phyloP scores from a whole-genome alignment of 1,284 basidiomycete genomes.

The Phellopilus nigrolimitatus region DNA sequence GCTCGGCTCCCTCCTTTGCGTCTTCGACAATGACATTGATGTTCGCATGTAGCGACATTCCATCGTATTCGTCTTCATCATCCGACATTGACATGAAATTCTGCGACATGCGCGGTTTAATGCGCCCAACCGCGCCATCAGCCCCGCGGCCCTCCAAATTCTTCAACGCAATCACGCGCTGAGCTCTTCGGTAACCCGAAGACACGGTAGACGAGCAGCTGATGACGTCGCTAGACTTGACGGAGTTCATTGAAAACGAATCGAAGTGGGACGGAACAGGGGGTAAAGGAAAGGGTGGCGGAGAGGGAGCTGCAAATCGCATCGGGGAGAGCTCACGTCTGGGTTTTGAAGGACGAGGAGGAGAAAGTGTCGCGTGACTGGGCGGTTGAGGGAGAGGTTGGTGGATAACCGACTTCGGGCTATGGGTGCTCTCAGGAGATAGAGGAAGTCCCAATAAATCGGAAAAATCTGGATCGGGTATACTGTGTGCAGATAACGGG shows the following conservation, averaged over 20 bases:
- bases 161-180: slow-evolving; percentile 52
- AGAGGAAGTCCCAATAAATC: slow-evolving; percentile 2
- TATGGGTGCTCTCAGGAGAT: background rate
- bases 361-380: slow-evolving; percentile 2
- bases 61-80: slow-evolving; percentile 29
- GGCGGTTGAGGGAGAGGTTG: background rate
- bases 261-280: slow-evolving; percentile 1
- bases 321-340: slow-evolving; percentile 17
- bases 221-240: slow-evolving; percentile 8
- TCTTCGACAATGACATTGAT: slow-evolving; percentile 20
- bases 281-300: slow-evolving; percentile 21
- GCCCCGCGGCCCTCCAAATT: slow-evolving; percentile 52
- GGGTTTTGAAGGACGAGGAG: slow-evolving; percentile 18
- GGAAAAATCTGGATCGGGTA: slow-evolving; percentile 3
- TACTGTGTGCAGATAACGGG: slow-evolving; percentile 9
- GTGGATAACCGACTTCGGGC: slow-evolving; percentile 2
- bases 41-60: slow-evolving; percentile 5
- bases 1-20: slow-evolving; percentile 24
- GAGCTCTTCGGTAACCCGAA: slow-evolving; percentile 27
- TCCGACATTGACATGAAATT: slow-evolving; percentile 25
- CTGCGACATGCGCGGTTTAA: slow-evolving; percentile 23
- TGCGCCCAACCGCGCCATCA: slow-evolving; percentile 21
- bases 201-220: slow-evolving; percentile 25
- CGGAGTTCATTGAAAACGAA: slow-evolving; percentile 1
- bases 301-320: slow-evolving; percentile 14